Conservation (phyloP, 176 grass and related monocot species). For the Typha latifolia region DNA sequence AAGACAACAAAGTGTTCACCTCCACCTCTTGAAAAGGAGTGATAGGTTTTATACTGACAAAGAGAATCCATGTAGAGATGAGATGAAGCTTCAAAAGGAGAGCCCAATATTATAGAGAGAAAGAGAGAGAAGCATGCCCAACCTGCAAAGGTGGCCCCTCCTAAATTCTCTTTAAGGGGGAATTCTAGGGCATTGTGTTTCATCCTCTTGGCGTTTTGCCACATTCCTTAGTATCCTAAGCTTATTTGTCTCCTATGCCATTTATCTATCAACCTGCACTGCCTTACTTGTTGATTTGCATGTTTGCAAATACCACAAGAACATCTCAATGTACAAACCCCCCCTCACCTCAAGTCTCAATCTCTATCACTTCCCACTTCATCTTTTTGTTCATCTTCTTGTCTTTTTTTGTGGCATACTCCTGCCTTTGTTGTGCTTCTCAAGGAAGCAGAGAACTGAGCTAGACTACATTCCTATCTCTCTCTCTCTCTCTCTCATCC, state of each 20-base stretch:
- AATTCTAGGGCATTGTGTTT: not conserved
- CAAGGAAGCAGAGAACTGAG: constrained; percentile 11
- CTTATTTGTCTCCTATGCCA: constrained; percentile 15
- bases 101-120: constrained; percentile 2
- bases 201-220: constrained; percentile 14
- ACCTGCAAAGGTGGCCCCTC: not conserved
- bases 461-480: constrained; percentile 2
- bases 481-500: constrained; percentile 4
- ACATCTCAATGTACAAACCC: constrained; percentile 11
- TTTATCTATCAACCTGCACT: constrained; percentile 19
- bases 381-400: constrained; percentile 4
- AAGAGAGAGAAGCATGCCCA: not conserved
- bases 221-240: constrained; percentile 18
- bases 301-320: constrained; percentile 7
- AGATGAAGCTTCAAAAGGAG: constrained; percentile 18
- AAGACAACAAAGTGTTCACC: constrained; percentile 10
- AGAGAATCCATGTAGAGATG: constrained; percentile 17
- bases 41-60: constrained; percentile 19
- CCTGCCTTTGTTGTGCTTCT: constrained; percentile 7
- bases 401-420: constrained; percentile 2
- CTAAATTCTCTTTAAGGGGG: not conserved
- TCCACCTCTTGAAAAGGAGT: constrained; percentile 9
- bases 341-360: constrained; percentile 10
- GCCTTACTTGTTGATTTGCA: not conserved
- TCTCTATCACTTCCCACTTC: constrained; percentile 6